phyloP scores from a whole-genome alignment of 2,329 filamentous ascomycete species.

The Lasiodiplodia theobromae region DNA sequence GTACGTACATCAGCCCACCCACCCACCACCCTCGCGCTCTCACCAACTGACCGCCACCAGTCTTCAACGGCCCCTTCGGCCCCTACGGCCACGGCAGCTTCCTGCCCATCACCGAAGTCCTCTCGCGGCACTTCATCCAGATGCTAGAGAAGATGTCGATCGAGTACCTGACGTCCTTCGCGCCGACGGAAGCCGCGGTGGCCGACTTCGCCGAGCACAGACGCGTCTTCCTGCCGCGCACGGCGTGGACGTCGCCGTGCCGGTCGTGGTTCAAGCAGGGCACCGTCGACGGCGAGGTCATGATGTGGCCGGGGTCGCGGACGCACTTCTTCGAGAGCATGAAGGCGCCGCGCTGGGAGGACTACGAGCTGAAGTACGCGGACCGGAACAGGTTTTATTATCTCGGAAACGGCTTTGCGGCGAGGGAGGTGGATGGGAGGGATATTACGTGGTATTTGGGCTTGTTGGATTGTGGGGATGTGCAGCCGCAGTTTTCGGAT shows the following conservation, averaged over 20 bases:
- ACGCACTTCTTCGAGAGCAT: constrained; percentile 50
- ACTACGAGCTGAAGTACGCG: constrained; percentile 54
- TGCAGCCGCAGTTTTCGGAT: neutral
- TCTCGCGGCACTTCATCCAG: neutral
- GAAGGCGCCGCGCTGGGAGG: constrained; percentile 51
- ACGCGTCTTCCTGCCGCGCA: constrained; percentile 37
- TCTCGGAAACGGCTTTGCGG: constrained; percentile 54
- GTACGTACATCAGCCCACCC: neutral
- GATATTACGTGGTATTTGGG: constrained; percentile 48
- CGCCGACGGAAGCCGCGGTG: constrained; percentile 41
- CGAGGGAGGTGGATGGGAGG: constrained; percentile 43
- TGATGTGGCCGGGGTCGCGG: constrained; percentile 43
- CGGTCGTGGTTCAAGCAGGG: constrained; percentile 45
- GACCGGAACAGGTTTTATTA: constrained; percentile 51
- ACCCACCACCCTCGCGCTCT: too few relatives aligned
- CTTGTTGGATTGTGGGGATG: neutral
- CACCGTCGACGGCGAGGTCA: constrained; percentile 44
- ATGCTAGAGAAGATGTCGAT: constrained; percentile 12
- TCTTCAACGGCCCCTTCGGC: constrained; percentile 27
- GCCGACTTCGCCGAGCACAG: constrained; percentile 40
- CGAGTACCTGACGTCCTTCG: constrained; percentile 42
- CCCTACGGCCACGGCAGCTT: constrained; percentile 1
- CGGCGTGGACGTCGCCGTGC: constrained; percentile 44
- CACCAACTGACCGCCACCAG: too few relatives aligned
- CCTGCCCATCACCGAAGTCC: neutral